phyloP scores from a whole-genome alignment of 176 grass and related monocot genomes.

The Eragrostis nindensis region DNA sequence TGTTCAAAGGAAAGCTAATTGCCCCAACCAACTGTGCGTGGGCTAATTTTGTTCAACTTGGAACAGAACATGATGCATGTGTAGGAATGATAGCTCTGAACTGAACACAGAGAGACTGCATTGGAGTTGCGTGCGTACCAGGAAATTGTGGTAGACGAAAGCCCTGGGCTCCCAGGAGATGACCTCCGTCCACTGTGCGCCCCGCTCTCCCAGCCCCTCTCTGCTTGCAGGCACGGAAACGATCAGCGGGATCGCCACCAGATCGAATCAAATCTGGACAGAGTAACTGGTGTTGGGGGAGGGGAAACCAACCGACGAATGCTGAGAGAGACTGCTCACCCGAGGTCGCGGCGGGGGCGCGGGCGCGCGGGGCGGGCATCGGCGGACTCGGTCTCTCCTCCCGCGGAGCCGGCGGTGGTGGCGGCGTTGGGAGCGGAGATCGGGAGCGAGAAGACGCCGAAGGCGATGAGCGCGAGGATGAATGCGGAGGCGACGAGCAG shows the following conservation, averaged over 20 bases:
- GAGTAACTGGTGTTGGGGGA: background rate
- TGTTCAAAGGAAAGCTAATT: too few species aligned
- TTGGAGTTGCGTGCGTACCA: slow-evolving; percentile 42
- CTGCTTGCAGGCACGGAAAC: slow-evolving; percentile 29
- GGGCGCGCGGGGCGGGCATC: background rate
- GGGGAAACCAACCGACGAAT: too few species aligned
- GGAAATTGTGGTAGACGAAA: slow-evolving; percentile 87
- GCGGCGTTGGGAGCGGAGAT: slow-evolving; percentile 36
- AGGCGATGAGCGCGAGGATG: slow-evolving; percentile 78
- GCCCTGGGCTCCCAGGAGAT: slow-evolving; percentile 90
- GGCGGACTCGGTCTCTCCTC: slow-evolving; percentile 17
- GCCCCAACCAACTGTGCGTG: too few species aligned
- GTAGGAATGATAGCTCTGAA: too few species aligned
- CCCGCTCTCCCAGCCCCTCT: slow-evolving; percentile 72
- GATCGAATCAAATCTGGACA: slow-evolving; percentile 33
- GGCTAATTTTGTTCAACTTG: background rate
- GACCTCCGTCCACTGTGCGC: slow-evolving; percentile 94
- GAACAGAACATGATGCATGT: background rate
- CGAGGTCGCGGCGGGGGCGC: slow-evolving; percentile 33
- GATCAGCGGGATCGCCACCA: background rate
- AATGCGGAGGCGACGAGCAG: slow-evolving; percentile 60
- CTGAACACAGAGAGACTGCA: background rate
- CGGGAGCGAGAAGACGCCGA: slow-evolving; percentile 81
- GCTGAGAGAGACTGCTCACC: slow-evolving; percentile 29
- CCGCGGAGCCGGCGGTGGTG: background rate